A percentile compares a stretch with the other conserved stretches of the same genome.
These are phyloP conservation scores for Vaccinium myrtillus DNA, from an alignment of 148 eudicot genomes.

Conservation along the genomic window DNA sequence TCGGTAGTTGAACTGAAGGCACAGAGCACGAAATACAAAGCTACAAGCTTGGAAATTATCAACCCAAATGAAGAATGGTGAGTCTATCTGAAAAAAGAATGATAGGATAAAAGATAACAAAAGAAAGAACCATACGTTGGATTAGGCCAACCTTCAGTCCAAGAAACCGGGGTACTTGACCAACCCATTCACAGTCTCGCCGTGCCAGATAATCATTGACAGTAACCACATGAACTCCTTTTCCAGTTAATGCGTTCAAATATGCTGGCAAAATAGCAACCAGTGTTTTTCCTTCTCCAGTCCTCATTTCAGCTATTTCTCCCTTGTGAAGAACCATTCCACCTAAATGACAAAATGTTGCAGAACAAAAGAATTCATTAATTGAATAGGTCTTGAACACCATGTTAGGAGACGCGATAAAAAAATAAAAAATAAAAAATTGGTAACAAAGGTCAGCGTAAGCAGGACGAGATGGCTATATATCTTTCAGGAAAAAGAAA, in stretches of 20 bases:
- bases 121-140: conserved; percentile 69
- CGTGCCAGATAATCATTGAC: conserved; percentile 98
- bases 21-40: not conserved
- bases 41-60: conserved; percentile 2
- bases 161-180: conserved; percentile 97
- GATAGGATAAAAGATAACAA: not conserved
- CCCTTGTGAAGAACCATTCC: conserved; percentile 97
- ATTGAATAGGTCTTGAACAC: not conserved
- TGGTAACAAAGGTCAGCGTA: not conserved
- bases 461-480: not conserved
- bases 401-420: not conserved
- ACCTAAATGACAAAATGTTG: conserved; percentile 37
- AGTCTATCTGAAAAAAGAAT: not conserved
- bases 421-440: not conserved
- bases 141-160: conserved; percentile 97
- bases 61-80: not conserved
- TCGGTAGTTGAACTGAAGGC: not conserved
- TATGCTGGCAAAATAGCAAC: conserved; percentile 96
- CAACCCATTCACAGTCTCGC: conserved; percentile 99
- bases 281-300: conserved; percentile 98
- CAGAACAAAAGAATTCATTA: not conserved
- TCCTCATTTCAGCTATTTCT: conserved; percentile 98
- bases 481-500: not conserved
- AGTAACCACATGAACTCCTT: conserved; percentile 94
- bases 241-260: conserved; percentile 77